Evolutionary conservation across 2,329 filamentous ascomycete species (phyloP).

Genomic region (Colletotrichum liriopes): DNA sequence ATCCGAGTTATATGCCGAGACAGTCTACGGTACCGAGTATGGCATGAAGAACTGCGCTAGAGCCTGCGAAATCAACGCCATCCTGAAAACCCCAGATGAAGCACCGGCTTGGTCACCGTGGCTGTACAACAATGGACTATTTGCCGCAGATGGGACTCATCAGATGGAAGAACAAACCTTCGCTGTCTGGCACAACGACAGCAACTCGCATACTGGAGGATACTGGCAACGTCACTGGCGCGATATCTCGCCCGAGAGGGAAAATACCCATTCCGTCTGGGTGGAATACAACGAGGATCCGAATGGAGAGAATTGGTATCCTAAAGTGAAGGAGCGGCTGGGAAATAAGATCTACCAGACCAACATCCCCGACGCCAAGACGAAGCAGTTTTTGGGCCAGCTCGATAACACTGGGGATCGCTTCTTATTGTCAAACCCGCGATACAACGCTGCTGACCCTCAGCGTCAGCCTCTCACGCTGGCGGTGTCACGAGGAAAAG

Average conservation of each 20-base stretch:
- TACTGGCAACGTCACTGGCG: constrained; percentile 49
- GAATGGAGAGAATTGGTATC: constrained; percentile 45
- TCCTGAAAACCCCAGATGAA: constrained; percentile 36
- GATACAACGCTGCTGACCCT: constrained; percentile 42
- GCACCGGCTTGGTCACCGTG: constrained; percentile 45
- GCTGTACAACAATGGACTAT: constrained; percentile 45
- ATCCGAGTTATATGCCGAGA: constrained; percentile 41
- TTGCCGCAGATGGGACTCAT: constrained; percentile 43
- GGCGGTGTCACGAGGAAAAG: constrained; percentile 40
- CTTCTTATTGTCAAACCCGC: constrained; percentile 44
- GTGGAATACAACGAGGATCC: constrained; percentile 45
- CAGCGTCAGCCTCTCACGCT: constrained; percentile 45
- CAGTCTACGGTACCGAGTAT: constrained; percentile 45
- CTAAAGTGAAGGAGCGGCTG: constrained; percentile 35
- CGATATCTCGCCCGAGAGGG: constrained; percentile 44
- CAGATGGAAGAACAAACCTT: constrained; percentile 47
- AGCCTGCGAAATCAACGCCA: constrained; percentile 42
- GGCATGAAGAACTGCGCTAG: constrained; percentile 45
- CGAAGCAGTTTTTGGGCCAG: constrained; percentile 45
- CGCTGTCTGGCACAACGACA: constrained; percentile 46
- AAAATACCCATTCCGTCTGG: constrained; percentile 46
- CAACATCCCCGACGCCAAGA: constrained; percentile 47
- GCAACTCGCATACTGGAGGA: constrained; percentile 42
- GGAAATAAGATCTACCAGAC: constrained; percentile 46
- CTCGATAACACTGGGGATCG: constrained; percentile 34